Conservation (phyloP, 768 basidiomycete genomes). For the Auricularia auricula-judae region DNA sequence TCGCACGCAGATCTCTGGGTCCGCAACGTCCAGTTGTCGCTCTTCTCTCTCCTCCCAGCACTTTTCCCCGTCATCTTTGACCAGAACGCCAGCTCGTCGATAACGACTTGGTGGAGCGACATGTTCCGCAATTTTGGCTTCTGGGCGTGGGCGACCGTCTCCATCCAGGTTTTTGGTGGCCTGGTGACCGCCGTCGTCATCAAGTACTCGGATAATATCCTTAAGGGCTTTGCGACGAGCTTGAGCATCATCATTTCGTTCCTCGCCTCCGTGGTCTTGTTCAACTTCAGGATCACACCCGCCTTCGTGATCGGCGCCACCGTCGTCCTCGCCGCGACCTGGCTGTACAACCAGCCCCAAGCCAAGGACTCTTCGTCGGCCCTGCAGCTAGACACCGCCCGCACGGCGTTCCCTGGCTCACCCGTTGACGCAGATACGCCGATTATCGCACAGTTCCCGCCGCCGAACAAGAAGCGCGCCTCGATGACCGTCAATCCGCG, state of each 20-base stretch:
- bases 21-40: slow-evolving; percentile 89
- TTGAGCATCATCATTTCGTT: slow-evolving; percentile 92
- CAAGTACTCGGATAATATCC: slow-evolving; percentile 85
- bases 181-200: slow-evolving; percentile 88
- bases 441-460: neutral
- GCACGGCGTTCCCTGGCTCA: neutral
- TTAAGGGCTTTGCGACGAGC: slow-evolving; percentile 92
- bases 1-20: slow-evolving; percentile 89
- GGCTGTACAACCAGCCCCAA: slow-evolving; percentile 75
- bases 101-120: slow-evolving; percentile 16
- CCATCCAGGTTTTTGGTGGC: slow-evolving; percentile 84
- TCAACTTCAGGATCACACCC: slow-evolving; percentile 78
- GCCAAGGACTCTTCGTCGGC: neutral
- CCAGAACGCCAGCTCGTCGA: slow-evolving; percentile 16
- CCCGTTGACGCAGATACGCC: neutral
- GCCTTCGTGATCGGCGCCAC: slow-evolving; percentile 77
- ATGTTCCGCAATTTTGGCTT: slow-evolving; percentile 79
- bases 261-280: slow-evolving; percentile 81
- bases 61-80: slow-evolving; percentile 60
- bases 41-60: slow-evolving; percentile 89
- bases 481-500: neutral
- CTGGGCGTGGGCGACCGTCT: slow-evolving; percentile 88
- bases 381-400: neutral
- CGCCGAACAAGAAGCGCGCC: neutral
- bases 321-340: slow-evolving; percentile 80